These are phyloP conservation scores for Jatropha multifida DNA, from an alignment of 441 rosid species.

Conservation along the genomic window DNA sequence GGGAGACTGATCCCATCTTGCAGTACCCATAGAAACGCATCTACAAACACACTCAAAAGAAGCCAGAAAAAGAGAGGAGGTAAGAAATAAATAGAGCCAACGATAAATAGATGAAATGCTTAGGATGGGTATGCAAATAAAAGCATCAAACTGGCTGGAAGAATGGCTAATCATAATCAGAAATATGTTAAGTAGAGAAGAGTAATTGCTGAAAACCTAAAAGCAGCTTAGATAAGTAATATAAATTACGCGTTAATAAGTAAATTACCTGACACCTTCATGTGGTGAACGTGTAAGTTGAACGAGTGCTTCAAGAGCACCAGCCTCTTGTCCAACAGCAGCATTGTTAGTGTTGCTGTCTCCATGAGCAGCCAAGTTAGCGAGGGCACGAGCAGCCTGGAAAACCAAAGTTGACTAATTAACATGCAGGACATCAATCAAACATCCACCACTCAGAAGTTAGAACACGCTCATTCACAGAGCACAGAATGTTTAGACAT, in stretches of 20 bases:
- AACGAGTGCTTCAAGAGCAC: slow-evolving; percentile 95
- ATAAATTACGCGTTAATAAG: neutral
- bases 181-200: neutral
- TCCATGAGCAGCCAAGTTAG: slow-evolving; percentile 99
- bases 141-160: neutral
- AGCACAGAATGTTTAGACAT: neutral
- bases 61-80: neutral
- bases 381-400: slow-evolving; percentile 98
- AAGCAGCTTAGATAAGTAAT: neutral
- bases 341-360: slow-evolving; percentile 92
- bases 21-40: neutral
- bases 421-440: neutral
- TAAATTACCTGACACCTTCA: slow-evolving; percentile 88
- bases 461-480: neutral
- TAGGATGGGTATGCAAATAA: neutral
- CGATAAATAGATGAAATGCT: neutral
- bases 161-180: neutral
- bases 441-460: neutral
- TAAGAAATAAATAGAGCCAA: neutral
- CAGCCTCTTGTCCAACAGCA: slow-evolving; percentile 94
- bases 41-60: neutral
- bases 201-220: neutral
- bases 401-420: slow-evolving; percentile 8
- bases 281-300: slow-evolving; percentile 81
- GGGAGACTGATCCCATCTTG: neutral